Evolutionary conservation across 163 green algal species (phyloP).

Genomic region (Volvox carteri): DNA sequence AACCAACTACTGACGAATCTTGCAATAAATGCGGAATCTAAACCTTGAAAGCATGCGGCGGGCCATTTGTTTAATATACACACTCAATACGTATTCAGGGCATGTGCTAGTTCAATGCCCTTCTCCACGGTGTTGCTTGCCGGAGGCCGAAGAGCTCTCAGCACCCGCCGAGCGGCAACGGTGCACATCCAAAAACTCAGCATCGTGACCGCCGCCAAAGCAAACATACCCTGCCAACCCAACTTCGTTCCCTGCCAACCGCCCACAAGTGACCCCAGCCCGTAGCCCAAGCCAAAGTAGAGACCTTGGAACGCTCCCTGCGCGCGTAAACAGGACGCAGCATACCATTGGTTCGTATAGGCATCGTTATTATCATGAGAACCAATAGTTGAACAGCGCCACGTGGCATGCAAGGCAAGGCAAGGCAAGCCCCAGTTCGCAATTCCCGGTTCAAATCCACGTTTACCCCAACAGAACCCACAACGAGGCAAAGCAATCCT

Average conservation of each 20-base stretch:
- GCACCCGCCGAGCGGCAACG: not conserved
- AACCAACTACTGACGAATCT: no score
- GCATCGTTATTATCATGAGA: no score
- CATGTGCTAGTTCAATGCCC: not conserved
- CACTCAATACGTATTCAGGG: not conserved
- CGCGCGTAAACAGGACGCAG: not conserved
- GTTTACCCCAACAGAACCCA: no score
- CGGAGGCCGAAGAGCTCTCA: not conserved
- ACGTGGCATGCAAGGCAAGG: no score
- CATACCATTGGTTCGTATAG: no score
- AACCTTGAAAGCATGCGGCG: no score
- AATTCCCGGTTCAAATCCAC: no score
- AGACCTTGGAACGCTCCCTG: constrained; percentile 59
- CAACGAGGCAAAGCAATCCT: no score
- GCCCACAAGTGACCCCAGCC: constrained; percentile 41
- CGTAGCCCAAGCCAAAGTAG: constrained; percentile 61
- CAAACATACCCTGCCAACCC: constrained; percentile 50
- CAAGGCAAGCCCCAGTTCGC: no score
- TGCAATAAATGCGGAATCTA: no score
- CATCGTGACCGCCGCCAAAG: not conserved
- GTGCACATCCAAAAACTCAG: not conserved
- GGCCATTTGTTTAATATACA: no score
- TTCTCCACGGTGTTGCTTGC: not conserved
- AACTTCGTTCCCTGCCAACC: not conserved
- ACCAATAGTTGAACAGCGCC: no score